These are phyloP conservation scores for Daldinia caldariorum DNA, from an alignment of 495 filamentous ascomycete species.

Conservation along the genomic window DNA sequence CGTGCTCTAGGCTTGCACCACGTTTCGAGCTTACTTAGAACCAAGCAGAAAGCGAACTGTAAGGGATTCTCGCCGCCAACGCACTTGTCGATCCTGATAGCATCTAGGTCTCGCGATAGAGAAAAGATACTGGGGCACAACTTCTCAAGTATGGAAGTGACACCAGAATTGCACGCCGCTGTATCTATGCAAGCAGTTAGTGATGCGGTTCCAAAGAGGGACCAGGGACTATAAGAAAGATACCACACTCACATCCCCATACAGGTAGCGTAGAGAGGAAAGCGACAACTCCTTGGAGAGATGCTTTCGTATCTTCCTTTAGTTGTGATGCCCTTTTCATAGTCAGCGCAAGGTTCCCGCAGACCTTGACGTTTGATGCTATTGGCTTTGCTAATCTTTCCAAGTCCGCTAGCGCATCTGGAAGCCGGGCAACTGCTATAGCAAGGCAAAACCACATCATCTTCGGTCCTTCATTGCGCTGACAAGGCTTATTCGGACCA, in stretches of 20 bases:
- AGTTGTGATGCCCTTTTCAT: slow-evolving; percentile 8
- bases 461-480: slow-evolving; percentile 26
- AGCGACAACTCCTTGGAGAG: slow-evolving; percentile 23
- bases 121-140: slow-evolving; percentile 18
- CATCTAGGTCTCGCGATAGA: neutral
- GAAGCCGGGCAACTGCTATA: slow-evolving; percentile 25
- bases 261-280: slow-evolving; percentile 35
- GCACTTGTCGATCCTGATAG: slow-evolving; percentile 6
- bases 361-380: slow-evolving; percentile 10
- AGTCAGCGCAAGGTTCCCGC: neutral
- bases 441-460: slow-evolving; percentile 36
- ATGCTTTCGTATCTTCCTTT: slow-evolving; percentile 14
- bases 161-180: neutral
- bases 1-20: neutral
- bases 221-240: neutral
- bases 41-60: slow-evolving; percentile 31
- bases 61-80: slow-evolving; percentile 16
- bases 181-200: slow-evolving; percentile 13
- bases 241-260: slow-evolving; percentile 36
- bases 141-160: slow-evolving; percentile 13
- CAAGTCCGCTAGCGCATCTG: slow-evolving; percentile 7
- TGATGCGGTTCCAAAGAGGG: neutral
- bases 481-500: slow-evolving; percentile 27
- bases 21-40: slow-evolving; percentile 19
- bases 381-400: slow-evolving; percentile 5